Percentiles rank a stretch among this genome's conserved stretches.
Evolutionary conservation across 2,329 filamentous ascomycete species (phyloP).

Genomic region (Fusarium piperis): DNA sequence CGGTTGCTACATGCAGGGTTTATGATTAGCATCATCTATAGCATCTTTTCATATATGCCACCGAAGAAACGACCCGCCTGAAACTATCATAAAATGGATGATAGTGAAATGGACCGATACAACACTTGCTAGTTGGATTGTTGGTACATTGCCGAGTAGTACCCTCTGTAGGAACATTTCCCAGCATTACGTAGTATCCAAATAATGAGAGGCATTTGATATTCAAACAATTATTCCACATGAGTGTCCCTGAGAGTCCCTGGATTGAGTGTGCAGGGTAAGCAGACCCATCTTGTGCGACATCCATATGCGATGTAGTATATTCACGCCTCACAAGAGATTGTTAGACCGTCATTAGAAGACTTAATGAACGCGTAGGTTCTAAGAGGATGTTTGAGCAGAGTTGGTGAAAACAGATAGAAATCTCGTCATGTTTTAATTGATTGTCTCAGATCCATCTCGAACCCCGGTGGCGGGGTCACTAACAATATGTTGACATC

Average conservation of each 20-base stretch:
- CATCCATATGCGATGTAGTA: not conserved
- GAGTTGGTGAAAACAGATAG: not conserved
- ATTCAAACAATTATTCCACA: not conserved
- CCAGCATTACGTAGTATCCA: not conserved
- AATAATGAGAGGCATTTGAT: not conserved
- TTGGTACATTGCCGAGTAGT: not conserved
- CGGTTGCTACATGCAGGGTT: not conserved
- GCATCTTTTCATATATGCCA: not conserved
- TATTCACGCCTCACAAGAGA: not conserved
- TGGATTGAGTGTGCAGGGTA: not conserved
- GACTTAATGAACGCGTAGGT: not conserved
- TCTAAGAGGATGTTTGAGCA: not conserved
- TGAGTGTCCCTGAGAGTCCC: not conserved
- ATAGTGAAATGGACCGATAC: not conserved
- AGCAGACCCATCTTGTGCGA: not conserved
- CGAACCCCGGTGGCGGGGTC: conserved; percentile 29
- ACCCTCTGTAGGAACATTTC: not conserved
- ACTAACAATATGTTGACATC: conserved; percentile 37
- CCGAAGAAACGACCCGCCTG: not conserved
- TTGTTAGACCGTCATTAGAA: not conserved
- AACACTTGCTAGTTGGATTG: not conserved
- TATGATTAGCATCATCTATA: not conserved
- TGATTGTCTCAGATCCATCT: conserved; percentile 7
- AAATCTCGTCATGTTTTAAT: not conserved
- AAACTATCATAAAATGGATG: not conserved